A percentile compares a stretch with the other conserved stretches of the same genome.
Evolutionary conservation across 225 moss, liverwort and hornwort genomes (phyloP).

Genomic region (Lunularia cruciata): DNA sequence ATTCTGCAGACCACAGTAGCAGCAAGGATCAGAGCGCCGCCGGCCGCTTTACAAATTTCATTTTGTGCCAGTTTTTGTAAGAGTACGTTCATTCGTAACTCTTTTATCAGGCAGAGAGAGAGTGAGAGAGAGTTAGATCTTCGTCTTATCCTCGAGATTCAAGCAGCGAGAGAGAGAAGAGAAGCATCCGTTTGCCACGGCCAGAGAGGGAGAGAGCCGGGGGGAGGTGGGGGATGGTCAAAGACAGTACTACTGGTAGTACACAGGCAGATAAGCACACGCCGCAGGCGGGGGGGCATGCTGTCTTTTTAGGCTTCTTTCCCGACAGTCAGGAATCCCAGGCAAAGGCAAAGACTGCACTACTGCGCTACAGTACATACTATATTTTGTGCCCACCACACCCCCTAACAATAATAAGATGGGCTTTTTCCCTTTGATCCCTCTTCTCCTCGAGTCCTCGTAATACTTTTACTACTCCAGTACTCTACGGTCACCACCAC

Average conservation of each 20-base stretch:
- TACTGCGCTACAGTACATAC: background rate
- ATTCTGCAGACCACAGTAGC: background rate
- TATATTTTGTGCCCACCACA: background rate
- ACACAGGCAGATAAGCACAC: slow-evolving; percentile 16
- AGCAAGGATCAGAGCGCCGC: slow-evolving; percentile 12
- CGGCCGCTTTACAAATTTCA: slow-evolving; percentile 19
- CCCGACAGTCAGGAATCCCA: slow-evolving; percentile 24
- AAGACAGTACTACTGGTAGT: slow-evolving; percentile 9
- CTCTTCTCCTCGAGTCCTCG: no score
- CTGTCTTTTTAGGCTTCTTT: slow-evolving; percentile 8
- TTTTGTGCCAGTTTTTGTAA: slow-evolving; percentile 9
- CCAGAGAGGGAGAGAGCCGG: no score
- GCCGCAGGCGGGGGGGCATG: slow-evolving; percentile 7
- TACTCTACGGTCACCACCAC: no score
- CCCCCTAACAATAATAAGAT: no score
- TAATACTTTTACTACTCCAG: no score
- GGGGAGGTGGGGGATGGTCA: background rate
- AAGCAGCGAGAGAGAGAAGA: slow-evolving; percentile 6
- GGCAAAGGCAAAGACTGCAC: background rate
- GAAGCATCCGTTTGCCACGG: no score
- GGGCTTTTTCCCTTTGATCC: no score
- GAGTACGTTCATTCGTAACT: background rate
- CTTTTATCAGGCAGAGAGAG: background rate
- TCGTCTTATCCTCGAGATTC: slow-evolving; percentile 1
- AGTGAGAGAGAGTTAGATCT: background rate